Conservation (phyloP, 257 asterid genomes). For the Solanum rostratum region DNA sequence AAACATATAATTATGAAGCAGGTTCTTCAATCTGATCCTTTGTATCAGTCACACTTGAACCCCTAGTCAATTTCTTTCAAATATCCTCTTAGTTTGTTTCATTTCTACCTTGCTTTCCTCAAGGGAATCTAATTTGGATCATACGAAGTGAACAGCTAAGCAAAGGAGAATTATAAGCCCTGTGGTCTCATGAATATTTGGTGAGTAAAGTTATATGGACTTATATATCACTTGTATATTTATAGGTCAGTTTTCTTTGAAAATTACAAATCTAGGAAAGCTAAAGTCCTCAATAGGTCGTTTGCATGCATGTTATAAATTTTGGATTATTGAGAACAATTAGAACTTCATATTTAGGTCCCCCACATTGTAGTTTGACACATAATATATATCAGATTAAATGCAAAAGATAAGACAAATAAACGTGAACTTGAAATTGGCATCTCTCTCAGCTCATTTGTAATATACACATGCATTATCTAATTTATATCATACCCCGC, state of each 20-base stretch:
- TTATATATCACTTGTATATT: background rate
- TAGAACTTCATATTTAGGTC: constrained; percentile 22
- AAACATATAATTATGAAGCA: too few relatives aligned
- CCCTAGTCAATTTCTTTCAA: too few relatives aligned
- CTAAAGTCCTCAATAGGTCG: background rate
- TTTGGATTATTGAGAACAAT: background rate
- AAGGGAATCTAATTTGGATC: background rate
- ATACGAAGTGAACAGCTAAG: background rate
- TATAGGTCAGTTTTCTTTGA: background rate
- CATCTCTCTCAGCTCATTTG: constrained; percentile 11
- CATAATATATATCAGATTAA: constrained; percentile 16
- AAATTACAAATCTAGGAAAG: background rate
- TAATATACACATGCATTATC: background rate
- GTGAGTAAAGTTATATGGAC: background rate
- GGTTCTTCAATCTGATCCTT: too few relatives aligned
- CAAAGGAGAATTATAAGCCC: background rate
- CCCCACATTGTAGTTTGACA: constrained; percentile 36
- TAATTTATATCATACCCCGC: constrained; percentile 4
- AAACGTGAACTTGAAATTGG: constrained; percentile 20
- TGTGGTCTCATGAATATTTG: background rate
- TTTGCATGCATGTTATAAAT: background rate
- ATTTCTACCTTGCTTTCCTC: background rate
- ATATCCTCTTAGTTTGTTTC: too few relatives aligned
- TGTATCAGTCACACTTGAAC: too few relatives aligned
- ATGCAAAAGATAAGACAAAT: constrained; percentile 42